These are phyloP conservation scores for Hygrophorus russula DNA, from an alignment of 768 basidiomycete species.

Conservation along the genomic window DNA sequence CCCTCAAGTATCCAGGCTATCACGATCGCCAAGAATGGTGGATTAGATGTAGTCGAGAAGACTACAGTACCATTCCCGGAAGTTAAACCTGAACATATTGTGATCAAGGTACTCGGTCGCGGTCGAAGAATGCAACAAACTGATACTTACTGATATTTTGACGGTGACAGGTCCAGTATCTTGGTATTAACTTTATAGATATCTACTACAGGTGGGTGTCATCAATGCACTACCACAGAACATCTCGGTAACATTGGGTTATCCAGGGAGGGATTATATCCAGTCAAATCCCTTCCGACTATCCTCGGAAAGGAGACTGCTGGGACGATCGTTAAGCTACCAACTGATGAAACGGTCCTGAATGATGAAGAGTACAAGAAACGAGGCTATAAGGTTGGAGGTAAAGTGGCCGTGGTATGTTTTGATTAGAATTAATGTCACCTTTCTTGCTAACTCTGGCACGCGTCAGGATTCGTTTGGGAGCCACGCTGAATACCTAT, in stretches of 20 bases:
- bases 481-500: conserved; percentile 62
- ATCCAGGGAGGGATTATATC: conserved; percentile 53
- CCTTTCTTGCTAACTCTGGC: neutral
- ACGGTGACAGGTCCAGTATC: conserved; percentile 43
- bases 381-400: conserved; percentile 56
- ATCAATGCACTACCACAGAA: neutral
- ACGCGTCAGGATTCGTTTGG: conserved; percentile 32
- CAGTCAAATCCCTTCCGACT: conserved; percentile 43
- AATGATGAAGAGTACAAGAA: conserved; percentile 52
- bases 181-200: conserved; percentile 83
- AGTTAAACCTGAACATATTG: conserved; percentile 47
- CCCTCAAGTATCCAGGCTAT: conserved; percentile 61
- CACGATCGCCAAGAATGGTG: conserved; percentile 62
- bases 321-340: conserved; percentile 67
- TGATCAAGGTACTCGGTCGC: conserved; percentile 25
- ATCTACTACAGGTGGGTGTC: conserved; percentile 58
- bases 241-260: neutral
- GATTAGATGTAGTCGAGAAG: conserved; percentile 66
- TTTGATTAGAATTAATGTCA: neutral
- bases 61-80: conserved; percentile 56
- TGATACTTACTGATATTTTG: neutral
- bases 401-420: conserved; percentile 59
- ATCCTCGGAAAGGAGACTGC: conserved; percentile 70
- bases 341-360: conserved; percentile 51
- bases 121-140: neutral